phyloP scores from a whole-genome alignment of 2,329 filamentous ascomycete genomes.

The Cercospora canescens region DNA sequence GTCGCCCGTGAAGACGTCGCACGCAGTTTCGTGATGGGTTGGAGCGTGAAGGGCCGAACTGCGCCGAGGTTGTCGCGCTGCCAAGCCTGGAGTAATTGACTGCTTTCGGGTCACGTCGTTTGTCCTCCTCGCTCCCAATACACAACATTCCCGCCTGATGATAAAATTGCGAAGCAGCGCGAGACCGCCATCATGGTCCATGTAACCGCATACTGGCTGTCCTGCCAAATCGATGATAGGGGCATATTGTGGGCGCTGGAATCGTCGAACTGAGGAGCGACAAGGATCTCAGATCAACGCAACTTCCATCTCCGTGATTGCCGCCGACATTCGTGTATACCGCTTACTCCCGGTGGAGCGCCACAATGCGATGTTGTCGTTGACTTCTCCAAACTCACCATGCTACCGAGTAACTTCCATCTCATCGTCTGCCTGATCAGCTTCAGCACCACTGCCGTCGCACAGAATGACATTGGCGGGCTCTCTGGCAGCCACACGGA shows the following conservation, averaged over 20 bases:
- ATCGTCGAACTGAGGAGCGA: neutral
- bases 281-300: neutral
- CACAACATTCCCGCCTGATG: too few relatives aligned
- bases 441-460: neutral
- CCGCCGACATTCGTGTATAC: neutral
- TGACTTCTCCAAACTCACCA: neutral
- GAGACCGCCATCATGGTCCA: too few relatives aligned
- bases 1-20: neutral
- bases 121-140: too few relatives aligned
- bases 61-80: neutral
- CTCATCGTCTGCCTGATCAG: neutral
- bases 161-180: too few relatives aligned
- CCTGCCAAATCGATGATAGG: too few relatives aligned
- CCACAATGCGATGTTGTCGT: neutral
- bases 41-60: too few relatives aligned
- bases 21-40: neutral
- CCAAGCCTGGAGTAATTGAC: neutral
- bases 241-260: too few relatives aligned
- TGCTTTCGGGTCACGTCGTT: too few relatives aligned
- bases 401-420: neutral
- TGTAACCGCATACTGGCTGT: too few relatives aligned
- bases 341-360: neutral
- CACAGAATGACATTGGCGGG: constrained; percentile 21
- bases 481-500: constrained; percentile 35
- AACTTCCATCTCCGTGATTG: neutral